phyloP scores from a whole-genome alignment of 495 filamentous ascomycete genomes.

The Neurospora hispaniola region DNA sequence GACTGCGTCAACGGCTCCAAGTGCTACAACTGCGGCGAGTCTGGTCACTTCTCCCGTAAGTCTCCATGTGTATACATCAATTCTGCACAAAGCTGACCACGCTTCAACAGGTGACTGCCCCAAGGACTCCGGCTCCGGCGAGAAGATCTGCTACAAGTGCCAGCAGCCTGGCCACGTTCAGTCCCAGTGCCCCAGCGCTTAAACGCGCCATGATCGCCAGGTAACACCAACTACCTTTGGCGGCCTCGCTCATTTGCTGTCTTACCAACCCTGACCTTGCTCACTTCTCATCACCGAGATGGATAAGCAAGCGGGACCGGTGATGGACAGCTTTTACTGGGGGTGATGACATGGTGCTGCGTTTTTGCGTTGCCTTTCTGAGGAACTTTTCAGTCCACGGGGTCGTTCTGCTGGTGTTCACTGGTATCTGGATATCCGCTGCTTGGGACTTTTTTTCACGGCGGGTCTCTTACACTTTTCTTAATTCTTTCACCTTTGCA shows the following conservation, averaged over 20 bases:
- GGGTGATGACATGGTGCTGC: conserved; percentile 18
- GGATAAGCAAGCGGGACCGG: conserved; percentile 12
- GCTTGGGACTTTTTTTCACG: conserved; percentile 14
- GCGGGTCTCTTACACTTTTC: conserved; percentile 7
- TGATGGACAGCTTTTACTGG: conserved; percentile 10
- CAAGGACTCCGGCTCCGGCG: conserved; percentile 59
- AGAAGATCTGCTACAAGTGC: conserved; percentile 99
- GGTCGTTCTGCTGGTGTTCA: conserved; percentile 21
- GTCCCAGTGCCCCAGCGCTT: conserved; percentile 68
- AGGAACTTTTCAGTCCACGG: conserved; percentile 17
- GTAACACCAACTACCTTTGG: conserved; percentile 4
- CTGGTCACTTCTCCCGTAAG: conserved; percentile 76
- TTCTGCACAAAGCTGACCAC: neutral
- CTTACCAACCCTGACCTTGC: conserved; percentile 13
- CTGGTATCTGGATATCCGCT: conserved; percentile 27
- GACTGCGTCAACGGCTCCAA: conserved; percentile 98
- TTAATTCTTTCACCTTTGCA: conserved; percentile 5
- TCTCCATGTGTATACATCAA: neutral
- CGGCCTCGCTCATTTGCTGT: conserved; percentile 14
- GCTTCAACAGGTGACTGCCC: conserved; percentile 55
- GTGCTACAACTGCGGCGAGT: conserved; percentile 99
- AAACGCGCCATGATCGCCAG: conserved; percentile 6
- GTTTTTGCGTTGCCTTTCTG: conserved; percentile 22
- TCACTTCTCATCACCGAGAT: conserved; percentile 12
- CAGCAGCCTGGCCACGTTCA: conserved; percentile 97